A percentile compares a stretch with the other conserved stretches of the same genome.
These are phyloP conservation scores for Globisporangium spinosum DNA, from an alignment of 352 stramenopile species.

Conservation along the genomic window DNA sequence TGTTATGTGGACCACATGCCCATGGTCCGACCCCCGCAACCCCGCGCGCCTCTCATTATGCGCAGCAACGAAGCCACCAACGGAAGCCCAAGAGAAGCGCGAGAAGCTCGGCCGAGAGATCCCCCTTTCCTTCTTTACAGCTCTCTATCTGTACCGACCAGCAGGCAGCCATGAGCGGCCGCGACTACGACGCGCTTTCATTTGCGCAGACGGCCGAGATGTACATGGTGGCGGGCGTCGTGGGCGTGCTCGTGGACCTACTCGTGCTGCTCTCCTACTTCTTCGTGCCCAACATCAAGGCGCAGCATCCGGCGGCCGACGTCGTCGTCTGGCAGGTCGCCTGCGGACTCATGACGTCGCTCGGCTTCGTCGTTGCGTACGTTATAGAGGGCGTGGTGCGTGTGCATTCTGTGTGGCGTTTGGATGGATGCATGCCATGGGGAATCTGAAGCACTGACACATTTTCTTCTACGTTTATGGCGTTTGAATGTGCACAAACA, in stretches of 20 bases:
- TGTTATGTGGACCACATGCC: constrained; percentile 5
- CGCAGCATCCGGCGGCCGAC: constrained; percentile 69
- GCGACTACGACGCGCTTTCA: constrained; percentile 55
- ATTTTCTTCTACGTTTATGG: background rate
- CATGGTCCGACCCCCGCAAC: background rate
- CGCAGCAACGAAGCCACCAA: constrained; percentile 7
- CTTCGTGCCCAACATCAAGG: constrained; percentile 68
- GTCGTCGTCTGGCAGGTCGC: constrained; percentile 80
- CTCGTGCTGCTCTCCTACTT: constrained; percentile 70
- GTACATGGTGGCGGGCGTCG: constrained; percentile 53
- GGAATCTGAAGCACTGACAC: background rate
- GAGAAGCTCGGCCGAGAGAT: constrained; percentile 5
- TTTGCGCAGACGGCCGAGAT: constrained; percentile 46
- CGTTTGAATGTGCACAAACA: background rate
- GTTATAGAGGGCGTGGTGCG: constrained; percentile 33
- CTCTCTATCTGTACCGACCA: background rate
- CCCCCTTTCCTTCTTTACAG: background rate
- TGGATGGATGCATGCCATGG: background rate
- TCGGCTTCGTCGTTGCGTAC: constrained; percentile 60
- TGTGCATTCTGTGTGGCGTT: background rate
- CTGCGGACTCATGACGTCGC: constrained; percentile 54
- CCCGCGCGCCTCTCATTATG: background rate
- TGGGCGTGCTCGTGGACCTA: constrained; percentile 57
- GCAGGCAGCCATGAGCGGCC: background rate
- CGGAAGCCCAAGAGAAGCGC: background rate